Base-by-base conservation (phyloP, 176 grass and related monocot genomes). In the Alopecurus myosuroides region DNA sequence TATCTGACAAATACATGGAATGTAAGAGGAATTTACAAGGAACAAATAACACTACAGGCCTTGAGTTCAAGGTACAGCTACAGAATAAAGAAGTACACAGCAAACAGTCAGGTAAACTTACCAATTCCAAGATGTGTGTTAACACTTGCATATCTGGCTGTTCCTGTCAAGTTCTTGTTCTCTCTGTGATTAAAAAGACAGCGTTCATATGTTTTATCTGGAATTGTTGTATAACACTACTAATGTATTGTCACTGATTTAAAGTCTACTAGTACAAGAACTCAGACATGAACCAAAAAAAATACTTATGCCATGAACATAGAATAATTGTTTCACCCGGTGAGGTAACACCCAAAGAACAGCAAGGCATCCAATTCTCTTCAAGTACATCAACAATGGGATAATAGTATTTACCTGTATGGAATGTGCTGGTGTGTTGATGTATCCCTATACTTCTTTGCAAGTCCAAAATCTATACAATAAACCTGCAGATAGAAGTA, bases 61-160 rank as follows among this genome's bases (percentile, higher is more conserved):
- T 75, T 31, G 45, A 75, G 45, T 10, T 18, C 45, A 51, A 22
- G 18, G 72, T 22, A 51, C 4, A 75, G 28, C 46, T 51, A 22
- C 45, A 2, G 28, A 75, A 51, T 75, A 34, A 50, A 51, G 28
- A 45, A 75, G 18, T 75, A 22, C 28, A 51, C 3, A 51, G 45
- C 4, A 26, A 51, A 33, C 28, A 75, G 45, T 75, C 15, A 30
- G 50, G 44, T 6, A 51, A 52, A 79, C 90, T 88, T 84, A 92
- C 90, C 90, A 78, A 88, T 84, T 86, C 90, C 90, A 75, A 92
- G 86, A 86, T 92, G 90, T 25, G 90, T 91, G 85, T 91, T 91
- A 48, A 91, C 86, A 88, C 90, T 91, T 10, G 90, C 90, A 88
- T 92, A 92, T 57, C 90, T 86, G 41, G 90, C 90, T 28, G 90